Conservation (phyloP, 2,329 filamentous ascomycete genomes). For the Trichoderma sp. region DNA sequence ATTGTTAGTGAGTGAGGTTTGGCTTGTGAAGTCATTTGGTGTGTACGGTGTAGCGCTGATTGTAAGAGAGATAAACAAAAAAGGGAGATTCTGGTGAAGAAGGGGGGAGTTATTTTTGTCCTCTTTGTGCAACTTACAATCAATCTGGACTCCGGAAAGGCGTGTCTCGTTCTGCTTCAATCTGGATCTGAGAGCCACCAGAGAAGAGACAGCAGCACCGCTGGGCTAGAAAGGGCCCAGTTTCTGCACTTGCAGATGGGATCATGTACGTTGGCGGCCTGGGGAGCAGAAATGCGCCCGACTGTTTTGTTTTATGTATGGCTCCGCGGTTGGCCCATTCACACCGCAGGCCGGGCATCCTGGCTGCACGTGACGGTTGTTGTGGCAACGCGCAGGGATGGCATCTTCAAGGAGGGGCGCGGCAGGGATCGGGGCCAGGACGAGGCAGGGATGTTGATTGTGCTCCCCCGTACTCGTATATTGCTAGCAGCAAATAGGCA, state of each 20-base stretch:
- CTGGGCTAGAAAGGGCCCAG: not conserved
- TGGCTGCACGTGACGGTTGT: conserved; percentile 17
- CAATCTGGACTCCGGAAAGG: not conserved
- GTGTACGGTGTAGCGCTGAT: not conserved
- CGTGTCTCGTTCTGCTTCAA: not conserved
- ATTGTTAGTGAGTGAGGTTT: conserved; percentile 7
- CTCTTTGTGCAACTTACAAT: not conserved
- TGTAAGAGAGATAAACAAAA: not conserved
- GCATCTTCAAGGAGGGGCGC: not conserved
- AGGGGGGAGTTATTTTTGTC: not conserved
- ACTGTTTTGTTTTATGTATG: conserved; percentile 25
- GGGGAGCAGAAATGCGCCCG: conserved; percentile 9
- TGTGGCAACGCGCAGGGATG: not conserved
- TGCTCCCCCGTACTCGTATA: conserved; percentile 14
- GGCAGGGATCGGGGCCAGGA: not conserved
- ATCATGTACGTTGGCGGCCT: conserved; percentile 1
- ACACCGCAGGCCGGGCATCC: not conserved
- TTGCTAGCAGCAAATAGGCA: not conserved
- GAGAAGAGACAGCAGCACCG: not conserved
- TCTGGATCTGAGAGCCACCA: not conserved
- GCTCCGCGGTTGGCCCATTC: not conserved
- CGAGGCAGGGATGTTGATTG: not conserved
- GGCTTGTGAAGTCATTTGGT: not conserved
- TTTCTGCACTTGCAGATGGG: not conserved
- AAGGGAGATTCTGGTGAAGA: not conserved